A percentile compares a stretch with the other conserved stretches of the same genome.
Evolutionary conservation across 148 eudicot genomes (phyloP).

Genomic region (Beta vulgaris): DNA sequence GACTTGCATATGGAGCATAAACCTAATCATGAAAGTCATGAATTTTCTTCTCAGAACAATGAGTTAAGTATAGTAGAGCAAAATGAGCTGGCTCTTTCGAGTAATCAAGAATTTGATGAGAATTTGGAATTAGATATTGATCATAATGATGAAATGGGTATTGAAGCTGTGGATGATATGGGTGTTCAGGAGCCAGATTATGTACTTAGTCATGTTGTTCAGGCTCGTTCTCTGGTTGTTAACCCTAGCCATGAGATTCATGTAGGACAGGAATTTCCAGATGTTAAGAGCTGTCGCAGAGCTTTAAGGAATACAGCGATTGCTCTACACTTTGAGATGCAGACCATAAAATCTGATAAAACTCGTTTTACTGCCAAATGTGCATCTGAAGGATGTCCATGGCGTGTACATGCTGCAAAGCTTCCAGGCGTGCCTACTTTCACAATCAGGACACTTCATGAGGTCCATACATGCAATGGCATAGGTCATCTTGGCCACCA

Average conservation of each 20-base stretch:
- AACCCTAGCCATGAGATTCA: conserved; percentile 40
- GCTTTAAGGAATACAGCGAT: conserved; percentile 57
- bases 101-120: conserved; percentile 39
- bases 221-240: conserved; percentile 39
- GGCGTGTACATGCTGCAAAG: conserved; percentile 63
- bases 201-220: conserved; percentile 34
- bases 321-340: conserved; percentile 61
- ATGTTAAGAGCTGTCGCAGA: conserved; percentile 53
- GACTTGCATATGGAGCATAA: conserved; percentile 32
- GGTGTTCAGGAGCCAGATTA: conserved; percentile 30
- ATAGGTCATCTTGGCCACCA: conserved; percentile 57
- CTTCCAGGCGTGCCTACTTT: conserved; percentile 52
- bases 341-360: conserved; percentile 57
- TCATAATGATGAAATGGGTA: conserved; percentile 38
- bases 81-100: conserved; percentile 32
- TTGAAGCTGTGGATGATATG: conserved; percentile 35
- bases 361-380: conserved; percentile 63
- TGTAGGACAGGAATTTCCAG: conserved; percentile 61
- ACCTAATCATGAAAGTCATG: conserved; percentile 27
- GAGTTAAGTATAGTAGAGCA: conserved; percentile 33
- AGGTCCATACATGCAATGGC: conserved; percentile 48
- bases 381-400: conserved; percentile 55
- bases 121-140: conserved; percentile 40
- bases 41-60: conserved; percentile 28
- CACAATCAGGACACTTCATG: conserved; percentile 50